Percentiles rank a stretch among this genome's conserved stretches.
Evolutionary conservation across 345 rosid genomes (phyloP).

Genomic region (Populus euphratica): DNA sequence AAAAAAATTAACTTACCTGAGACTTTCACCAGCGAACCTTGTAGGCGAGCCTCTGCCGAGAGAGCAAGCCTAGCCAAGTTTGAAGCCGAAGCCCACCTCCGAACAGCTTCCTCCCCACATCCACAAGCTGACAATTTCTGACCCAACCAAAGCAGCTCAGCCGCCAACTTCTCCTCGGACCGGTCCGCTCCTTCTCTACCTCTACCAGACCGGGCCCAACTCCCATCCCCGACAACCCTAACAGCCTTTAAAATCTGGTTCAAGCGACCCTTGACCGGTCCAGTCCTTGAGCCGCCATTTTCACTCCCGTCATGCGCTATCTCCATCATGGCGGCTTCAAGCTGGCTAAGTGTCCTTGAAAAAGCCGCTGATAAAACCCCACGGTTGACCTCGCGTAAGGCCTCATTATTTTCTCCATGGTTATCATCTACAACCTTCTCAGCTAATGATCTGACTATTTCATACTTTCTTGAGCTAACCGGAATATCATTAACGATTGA

Average conservation of each 20-base stretch:
- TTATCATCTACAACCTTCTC: conserved; percentile 78
- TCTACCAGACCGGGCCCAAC: conserved; percentile 24
- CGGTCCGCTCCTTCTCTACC: conserved; percentile 36
- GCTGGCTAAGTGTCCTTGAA: conserved; percentile 50
- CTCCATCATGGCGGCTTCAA: conserved; percentile 49
- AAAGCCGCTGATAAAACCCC: conserved; percentile 58
- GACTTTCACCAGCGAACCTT: conserved; percentile 59
- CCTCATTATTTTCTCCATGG: conserved; percentile 38
- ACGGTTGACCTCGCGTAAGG: conserved; percentile 54
- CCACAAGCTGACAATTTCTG: conserved; percentile 68
- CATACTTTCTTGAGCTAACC: conserved; percentile 76
- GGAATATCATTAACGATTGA: conserved; percentile 59
- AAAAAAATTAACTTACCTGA: conserved; percentile 42
- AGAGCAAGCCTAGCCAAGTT: conserved; percentile 64
- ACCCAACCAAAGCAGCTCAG: conserved; percentile 80
- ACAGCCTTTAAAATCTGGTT: conserved; percentile 45
- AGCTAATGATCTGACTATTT: conserved; percentile 64
- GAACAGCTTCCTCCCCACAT: conserved; percentile 67
- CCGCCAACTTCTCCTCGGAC: conserved; percentile 68
- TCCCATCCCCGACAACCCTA: conserved; percentile 40
- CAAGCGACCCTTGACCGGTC: conserved; percentile 28
- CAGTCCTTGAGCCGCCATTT: conserved; percentile 11
- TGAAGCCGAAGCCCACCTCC: conserved; percentile 80
- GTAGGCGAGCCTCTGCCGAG: conserved; percentile 69
- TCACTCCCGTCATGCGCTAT: conserved; percentile 24